A percentile compares a stretch with the other conserved stretches of the same genome.
Conservation (phyloP, 176 grass and related monocot species). For the Ensete glaucum region DNA sequence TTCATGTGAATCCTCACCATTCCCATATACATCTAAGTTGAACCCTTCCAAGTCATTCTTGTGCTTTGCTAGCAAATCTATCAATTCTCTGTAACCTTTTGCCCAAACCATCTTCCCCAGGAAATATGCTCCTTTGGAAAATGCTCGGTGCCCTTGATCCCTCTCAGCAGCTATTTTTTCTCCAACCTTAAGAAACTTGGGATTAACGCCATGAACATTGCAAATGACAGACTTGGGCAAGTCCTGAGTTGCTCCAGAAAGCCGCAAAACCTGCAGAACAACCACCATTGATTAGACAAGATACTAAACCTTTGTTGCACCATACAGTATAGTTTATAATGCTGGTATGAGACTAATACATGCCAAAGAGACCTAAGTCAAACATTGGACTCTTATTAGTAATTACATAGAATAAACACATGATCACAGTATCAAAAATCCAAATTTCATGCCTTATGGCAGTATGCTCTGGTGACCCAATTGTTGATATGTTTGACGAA, state of each 20-base stretch:
- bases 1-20: constrained; percentile 62
- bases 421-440: neutral
- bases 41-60: constrained; percentile 52
- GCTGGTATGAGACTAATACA: neutral
- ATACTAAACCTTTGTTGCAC: neutral
- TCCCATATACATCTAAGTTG: constrained; percentile 69
- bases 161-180: constrained; percentile 57
- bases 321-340: neutral
- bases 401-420: constrained; percentile 1
- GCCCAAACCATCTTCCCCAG: constrained; percentile 98
- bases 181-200: constrained; percentile 71
- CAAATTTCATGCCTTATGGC: constrained; percentile 62
- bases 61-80: constrained; percentile 68
- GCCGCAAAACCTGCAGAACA: constrained; percentile 61
- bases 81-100: constrained; percentile 82
- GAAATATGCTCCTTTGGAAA: constrained; percentile 78
- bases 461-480: constrained; percentile 84
- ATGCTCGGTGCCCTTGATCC: constrained; percentile 40
- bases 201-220: constrained; percentile 90
- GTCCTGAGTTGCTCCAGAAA: constrained; percentile 84
- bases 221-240: constrained; percentile 77
- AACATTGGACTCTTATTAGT: constrained; percentile 3
- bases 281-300: constrained; percentile 28
- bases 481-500: constrained; percentile 97
- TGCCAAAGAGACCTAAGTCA: constrained; percentile 9